A percentile compares a stretch with the other conserved stretches of the same genome.
These are phyloP conservation scores for Lunasporangiospora selenospora DNA, from an alignment of 192 early-diverging fungal genomes.

Conservation along the genomic window DNA sequence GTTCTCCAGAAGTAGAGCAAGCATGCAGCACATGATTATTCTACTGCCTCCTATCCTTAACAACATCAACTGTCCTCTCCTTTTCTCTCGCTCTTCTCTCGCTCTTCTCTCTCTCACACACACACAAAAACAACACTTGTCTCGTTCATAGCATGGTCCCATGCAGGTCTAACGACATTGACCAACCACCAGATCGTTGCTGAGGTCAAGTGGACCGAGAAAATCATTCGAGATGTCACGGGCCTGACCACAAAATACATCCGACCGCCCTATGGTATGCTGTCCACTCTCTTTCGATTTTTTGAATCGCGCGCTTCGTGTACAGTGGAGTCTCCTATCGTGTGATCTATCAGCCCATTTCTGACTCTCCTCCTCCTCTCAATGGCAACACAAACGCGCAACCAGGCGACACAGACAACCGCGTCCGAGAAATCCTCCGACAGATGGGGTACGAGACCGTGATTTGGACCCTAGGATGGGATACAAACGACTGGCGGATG, in stretches of 20 bases:
- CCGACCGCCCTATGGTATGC: slow-evolving; percentile 63
- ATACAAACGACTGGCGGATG: slow-evolving; percentile 64
- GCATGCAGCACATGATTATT: too few species aligned
- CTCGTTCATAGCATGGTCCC: slow-evolving; percentile 67
- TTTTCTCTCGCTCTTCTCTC: too few species aligned
- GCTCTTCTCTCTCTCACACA: too few species aligned
- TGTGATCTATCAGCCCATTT: too few species aligned
- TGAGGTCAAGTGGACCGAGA: slow-evolving; percentile 61
- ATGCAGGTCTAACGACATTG: slow-evolving; percentile 58
- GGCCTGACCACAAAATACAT: slow-evolving; percentile 61
- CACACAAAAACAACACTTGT: too few species aligned
- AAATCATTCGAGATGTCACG: slow-evolving; percentile 59
- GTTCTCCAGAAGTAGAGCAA: too few species aligned
- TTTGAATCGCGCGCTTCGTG: too few species aligned
- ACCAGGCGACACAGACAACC: slow-evolving; percentile 66
- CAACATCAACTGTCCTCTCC: too few species aligned
- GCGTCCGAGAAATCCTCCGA: slow-evolving; percentile 61
- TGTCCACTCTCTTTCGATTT: background rate
- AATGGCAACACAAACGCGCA: too few species aligned
- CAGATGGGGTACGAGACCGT: slow-evolving; percentile 59
- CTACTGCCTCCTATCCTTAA: too few species aligned
- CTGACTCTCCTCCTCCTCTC: too few species aligned
- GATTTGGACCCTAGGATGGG: slow-evolving; percentile 56
- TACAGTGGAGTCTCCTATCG: too few species aligned
- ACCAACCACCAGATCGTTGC: slow-evolving; percentile 68